A percentile compares a stretch with the other conserved stretches of the same genome.
phyloP scores from a whole-genome alignment of 768 basidiomycete species.

The Cystofilobasidium capitatum region DNA sequence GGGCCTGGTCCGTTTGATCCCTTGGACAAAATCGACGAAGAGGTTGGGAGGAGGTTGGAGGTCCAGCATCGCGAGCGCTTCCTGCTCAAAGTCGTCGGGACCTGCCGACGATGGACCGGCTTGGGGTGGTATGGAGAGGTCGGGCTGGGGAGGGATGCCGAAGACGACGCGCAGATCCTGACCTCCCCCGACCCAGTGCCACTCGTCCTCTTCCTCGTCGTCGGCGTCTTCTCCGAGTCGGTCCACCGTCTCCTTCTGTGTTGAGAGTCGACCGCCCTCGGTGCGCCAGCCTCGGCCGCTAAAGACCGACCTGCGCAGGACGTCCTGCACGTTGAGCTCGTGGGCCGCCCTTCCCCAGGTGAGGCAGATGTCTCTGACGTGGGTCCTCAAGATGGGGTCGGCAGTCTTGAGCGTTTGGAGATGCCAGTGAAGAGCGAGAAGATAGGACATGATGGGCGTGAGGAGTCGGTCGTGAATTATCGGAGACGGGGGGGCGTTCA shows the following conservation, averaged over 20 bases:
- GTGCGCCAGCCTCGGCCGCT: neutral
- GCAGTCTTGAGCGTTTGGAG: conserved; percentile 46
- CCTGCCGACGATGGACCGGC: conserved; percentile 43
- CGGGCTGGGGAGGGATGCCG: neutral
- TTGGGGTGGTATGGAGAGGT: neutral
- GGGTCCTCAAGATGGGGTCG: conserved; percentile 56
- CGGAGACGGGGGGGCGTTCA: conserved; percentile 18
- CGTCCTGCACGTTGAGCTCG: conserved; percentile 45
- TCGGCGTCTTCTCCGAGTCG: conserved; percentile 29
- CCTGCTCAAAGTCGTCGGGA: conserved; percentile 31
- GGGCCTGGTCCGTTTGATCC: conserved; percentile 58
- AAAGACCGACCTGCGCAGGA: neutral
- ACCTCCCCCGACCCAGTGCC: conserved; percentile 46
- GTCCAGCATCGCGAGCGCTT: conserved; percentile 51
- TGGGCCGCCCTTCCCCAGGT: conserved; percentile 68
- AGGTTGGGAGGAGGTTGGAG: conserved; percentile 67
- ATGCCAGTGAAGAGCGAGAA: conserved; percentile 57
- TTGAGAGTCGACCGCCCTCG: neutral
- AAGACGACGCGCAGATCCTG: conserved; percentile 41
- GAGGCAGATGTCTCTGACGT: conserved; percentile 51
- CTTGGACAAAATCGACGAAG: conserved; percentile 58
- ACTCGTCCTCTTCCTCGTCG: conserved; percentile 54
- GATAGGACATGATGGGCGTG: conserved; percentile 55
- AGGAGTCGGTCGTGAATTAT: conserved; percentile 45
- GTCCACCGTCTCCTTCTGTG: neutral